These are phyloP conservation scores for Plasmodium inui DNA, from an alignment of 169 alveolate species.

Conservation along the genomic window DNA sequence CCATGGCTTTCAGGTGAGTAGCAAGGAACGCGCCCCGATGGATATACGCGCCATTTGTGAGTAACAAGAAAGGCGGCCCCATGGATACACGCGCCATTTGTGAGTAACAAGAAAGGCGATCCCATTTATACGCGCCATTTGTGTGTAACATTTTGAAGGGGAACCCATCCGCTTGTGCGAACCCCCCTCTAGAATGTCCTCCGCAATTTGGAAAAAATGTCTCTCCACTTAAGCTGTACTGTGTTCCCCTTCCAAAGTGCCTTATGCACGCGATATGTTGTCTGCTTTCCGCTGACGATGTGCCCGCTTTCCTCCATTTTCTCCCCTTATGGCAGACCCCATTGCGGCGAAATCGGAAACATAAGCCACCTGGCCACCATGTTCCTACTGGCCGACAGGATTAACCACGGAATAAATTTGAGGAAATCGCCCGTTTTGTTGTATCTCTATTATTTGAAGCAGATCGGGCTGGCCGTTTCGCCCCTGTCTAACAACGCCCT, in stretches of 20 bases:
- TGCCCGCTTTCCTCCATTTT: no score
- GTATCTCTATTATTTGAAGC: slow-evolving; percentile 91
- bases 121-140: background rate
- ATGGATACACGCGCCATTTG: no score
- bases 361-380: slow-evolving; percentile 91
- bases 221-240: background rate
- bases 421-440: slow-evolving; percentile 89
- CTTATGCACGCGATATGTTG: background rate
- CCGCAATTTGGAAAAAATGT: background rate
- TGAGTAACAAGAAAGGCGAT: background rate
- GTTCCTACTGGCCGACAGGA: slow-evolving; percentile 90
- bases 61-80: background rate
- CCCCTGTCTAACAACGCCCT: slow-evolving; percentile 94
- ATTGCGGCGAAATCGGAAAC: slow-evolving; percentile 95
- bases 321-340: slow-evolving; percentile 88
- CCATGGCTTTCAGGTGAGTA: slow-evolving; percentile 85
- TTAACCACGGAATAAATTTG: slow-evolving; percentile 91
- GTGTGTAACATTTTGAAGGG: background rate
- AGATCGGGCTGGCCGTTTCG: slow-evolving; percentile 94
- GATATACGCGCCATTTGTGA: background rate
- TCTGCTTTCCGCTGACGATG: background rate
- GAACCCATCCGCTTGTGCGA: background rate
- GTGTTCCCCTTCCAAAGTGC: background rate
- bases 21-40: background rate
- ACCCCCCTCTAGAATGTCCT: background rate